These are phyloP conservation scores for Cladosporium austrohemisphaericum DNA, from an alignment of 2,329 filamentous ascomycete species.

Conservation along the genomic window DNA sequence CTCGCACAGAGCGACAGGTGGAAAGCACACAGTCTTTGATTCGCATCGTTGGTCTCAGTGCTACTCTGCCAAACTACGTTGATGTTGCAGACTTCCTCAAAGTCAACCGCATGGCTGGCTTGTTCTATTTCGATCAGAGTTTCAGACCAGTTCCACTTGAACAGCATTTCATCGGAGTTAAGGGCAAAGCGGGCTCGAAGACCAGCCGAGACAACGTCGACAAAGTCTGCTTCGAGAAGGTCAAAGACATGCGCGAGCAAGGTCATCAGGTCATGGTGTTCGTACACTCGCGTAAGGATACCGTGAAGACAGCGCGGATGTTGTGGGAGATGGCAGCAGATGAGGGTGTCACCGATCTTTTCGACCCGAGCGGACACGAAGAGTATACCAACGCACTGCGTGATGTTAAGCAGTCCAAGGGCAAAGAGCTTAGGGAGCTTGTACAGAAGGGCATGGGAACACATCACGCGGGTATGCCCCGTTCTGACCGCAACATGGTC, in stretches of 20 bases:
- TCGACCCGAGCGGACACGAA: conserved; percentile 76
- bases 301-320: conserved; percentile 79
- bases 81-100: conserved; percentile 97
- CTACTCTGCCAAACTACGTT: conserved; percentile 91
- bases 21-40: conserved; percentile 98
- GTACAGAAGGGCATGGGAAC: conserved; percentile 88
- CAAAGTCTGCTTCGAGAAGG: conserved; percentile 84
- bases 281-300: conserved; percentile 94
- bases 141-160: conserved; percentile 95
- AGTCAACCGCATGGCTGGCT: conserved; percentile 84
- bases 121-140: conserved; percentile 96
- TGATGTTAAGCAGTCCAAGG: conserved; percentile 82
- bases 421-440: conserved; percentile 81
- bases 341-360: conserved; percentile 71
- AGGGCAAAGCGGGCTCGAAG: conserved; percentile 79
- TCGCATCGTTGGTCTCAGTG: conserved; percentile 90
- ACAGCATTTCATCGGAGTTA: conserved; percentile 95
- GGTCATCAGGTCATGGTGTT: conserved; percentile 99
- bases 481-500: conserved; percentile 91
- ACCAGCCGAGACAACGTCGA: conserved; percentile 87
- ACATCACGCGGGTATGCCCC: conserved; percentile 94
- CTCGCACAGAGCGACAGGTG: conserved; percentile 89
- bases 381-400: conserved; percentile 74
- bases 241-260: conserved; percentile 81
- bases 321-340: conserved; percentile 83